Base-by-base conservation (phyloP, 169 alveolate genomes). In the Eimeria sp. region DNA sequence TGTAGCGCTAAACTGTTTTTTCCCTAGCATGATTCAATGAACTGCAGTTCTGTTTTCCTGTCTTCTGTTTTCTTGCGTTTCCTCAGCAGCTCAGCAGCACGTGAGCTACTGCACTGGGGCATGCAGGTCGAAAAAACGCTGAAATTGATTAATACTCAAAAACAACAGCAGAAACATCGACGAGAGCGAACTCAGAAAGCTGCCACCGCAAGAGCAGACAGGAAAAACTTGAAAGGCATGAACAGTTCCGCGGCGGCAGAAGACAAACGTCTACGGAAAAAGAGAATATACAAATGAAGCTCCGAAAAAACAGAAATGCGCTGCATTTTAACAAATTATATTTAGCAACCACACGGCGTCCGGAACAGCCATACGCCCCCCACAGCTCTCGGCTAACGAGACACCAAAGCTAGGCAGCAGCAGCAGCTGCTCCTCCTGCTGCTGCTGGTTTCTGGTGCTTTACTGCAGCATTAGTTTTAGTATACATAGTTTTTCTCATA, bases 401-500 rank as follows among this genome's bases (percentile, higher is more conserved):
- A 54, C 16, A 11, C 4, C 16, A 49, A 5, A 27, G 82, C 54
- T 5, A 30, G 40, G 27, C 84, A 73, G 84, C 84, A 73, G 51
- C 18, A 73, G 84, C 84, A 34, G 16, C 84, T 16, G 54, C 84
- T 16, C 57, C 84, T 3, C 0, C 84, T 54, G 61, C 16, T 54
- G 61, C 16, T 54, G 61, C 61, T 11, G 61, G 10, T 11, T 14
- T 11, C 20, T 54, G 61, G 61, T 34, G 40, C 40, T 34, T 34
- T 27, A 27, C 82, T 18, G 82, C 82, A 70, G 7, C 82, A 70
- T 27, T 22, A n/a, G 1, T 2, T 27, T 94, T 94, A 97, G 93
- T 97, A 97, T 43, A 97, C 98, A 73, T 97, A 97, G 58, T 96
- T 95, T 95, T 96, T 97, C 78, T 97, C 98, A 43, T 86, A 97